Percentiles rank a stretch among this genome's conserved stretches.
Conservation (phyloP, 345 rosid species). For the Punica granatum region DNA sequence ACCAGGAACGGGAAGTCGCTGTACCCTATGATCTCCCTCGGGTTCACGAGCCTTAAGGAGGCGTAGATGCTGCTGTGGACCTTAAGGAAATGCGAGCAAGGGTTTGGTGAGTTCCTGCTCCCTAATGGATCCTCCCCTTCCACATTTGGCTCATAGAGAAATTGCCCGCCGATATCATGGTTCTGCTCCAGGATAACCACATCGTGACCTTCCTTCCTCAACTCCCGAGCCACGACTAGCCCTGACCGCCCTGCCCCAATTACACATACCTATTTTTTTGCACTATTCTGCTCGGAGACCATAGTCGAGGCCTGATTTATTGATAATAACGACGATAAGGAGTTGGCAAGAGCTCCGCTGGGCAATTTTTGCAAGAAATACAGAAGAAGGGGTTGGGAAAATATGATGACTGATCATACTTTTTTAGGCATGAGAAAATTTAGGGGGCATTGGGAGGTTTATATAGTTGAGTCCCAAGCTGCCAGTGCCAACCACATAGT, state of each 20-base stretch:
- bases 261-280: conserved; percentile 63
- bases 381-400: background rate
- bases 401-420: background rate
- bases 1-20: conserved; percentile 76
- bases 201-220: conserved; percentile 70
- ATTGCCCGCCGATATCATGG: conserved; percentile 87
- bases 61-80: conserved; percentile 86
- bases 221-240: conserved; percentile 77
- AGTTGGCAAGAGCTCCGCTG: too few relatives aligned
- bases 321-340: too few relatives aligned
- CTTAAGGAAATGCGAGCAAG: conserved; percentile 16
- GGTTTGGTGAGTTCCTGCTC: conserved; percentile 8
- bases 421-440: background rate
- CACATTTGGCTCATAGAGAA: conserved; percentile 62
- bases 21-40: conserved; percentile 89
- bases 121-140: conserved; percentile 54
- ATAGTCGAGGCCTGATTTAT: conserved; percentile 10
- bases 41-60: conserved; percentile 61
- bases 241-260: conserved; percentile 98
- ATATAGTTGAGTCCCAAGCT: conserved; percentile 1
- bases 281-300: conserved; percentile 25
- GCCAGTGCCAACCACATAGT: background rate
- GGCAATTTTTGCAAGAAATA: background rate
- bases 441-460: background rate
- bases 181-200: conserved; percentile 78